These are phyloP conservation scores for Didymella lethalis DNA, from an alignment of 2,329 filamentous ascomycete species.

Conservation along the genomic window DNA sequence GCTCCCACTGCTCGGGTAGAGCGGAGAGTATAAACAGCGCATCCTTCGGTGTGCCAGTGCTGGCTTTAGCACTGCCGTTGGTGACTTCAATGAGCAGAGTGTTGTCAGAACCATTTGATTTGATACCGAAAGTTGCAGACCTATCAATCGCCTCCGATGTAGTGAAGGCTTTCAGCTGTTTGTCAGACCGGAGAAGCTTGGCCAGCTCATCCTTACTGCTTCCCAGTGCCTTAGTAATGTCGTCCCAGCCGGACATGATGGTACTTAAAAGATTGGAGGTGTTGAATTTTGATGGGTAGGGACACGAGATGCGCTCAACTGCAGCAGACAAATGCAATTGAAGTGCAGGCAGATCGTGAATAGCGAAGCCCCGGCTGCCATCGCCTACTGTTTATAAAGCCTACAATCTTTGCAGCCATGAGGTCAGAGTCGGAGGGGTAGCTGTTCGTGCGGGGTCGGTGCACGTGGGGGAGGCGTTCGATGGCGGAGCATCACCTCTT, in stretches of 20 bases:
- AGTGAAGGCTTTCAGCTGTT: conserved; percentile 48
- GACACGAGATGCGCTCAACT: not conserved
- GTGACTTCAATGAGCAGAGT: conserved; percentile 45
- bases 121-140: conserved; percentile 47
- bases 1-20: conserved; percentile 56
- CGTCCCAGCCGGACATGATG: conserved; percentile 45
- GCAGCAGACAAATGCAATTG: not conserved
- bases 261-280: not conserved
- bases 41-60: conserved; percentile 41
- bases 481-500: conserved; percentile 1
- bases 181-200: conserved; percentile 45
- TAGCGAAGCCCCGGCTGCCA: not conserved
- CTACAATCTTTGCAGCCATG: conserved; percentile 10
- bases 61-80: conserved; percentile 42
- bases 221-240: conserved; percentile 44
- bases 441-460: conserved; percentile 20
- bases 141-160: conserved; percentile 47
- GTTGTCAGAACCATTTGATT: conserved; percentile 45
- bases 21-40: conserved; percentile 53
- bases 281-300: not conserved
- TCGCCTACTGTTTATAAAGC: conserved; percentile 14
- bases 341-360: not conserved
- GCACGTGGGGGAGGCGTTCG: conserved; percentile 22
- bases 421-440: conserved; percentile 23
- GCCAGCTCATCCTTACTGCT: conserved; percentile 43